A percentile compares a stretch with the other conserved stretches of the same genome.
Evolutionary conservation across 2,329 filamentous ascomycete genomes (phyloP).

Genomic region (Pseudovirgaria hyperparasitica): DNA sequence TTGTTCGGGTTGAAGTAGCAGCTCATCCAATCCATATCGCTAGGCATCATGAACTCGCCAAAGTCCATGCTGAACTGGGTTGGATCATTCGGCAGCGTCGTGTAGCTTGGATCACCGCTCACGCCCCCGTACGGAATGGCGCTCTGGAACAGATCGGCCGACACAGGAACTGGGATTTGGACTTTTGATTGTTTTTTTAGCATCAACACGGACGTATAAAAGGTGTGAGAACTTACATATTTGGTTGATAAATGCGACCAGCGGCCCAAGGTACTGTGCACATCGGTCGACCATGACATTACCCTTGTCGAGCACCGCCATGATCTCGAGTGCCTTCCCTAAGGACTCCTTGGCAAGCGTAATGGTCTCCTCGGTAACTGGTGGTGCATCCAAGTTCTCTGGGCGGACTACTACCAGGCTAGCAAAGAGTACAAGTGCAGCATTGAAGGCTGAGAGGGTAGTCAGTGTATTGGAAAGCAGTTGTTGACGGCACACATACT

Average conservation of each 20-base stretch:
- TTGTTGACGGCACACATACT: constrained; percentile 7
- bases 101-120: no score
- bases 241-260: constrained; percentile 5
- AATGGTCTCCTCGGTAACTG: constrained; percentile 4
- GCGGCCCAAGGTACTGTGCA: constrained; percentile 13
- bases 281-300: constrained; percentile 20
- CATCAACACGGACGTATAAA: no score
- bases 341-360: constrained; percentile 8
- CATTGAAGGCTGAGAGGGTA: constrained; percentile 10
- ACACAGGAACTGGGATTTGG: no score
- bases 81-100: neutral
- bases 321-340: constrained; percentile 9
- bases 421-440: constrained; percentile 21
- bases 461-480: neutral
- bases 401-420: constrained; percentile 11
- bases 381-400: constrained; percentile 4
- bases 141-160: no score
- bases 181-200: no score
- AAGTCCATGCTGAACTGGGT: constrained; percentile 21
- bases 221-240: no score
- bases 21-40: constrained; percentile 11
- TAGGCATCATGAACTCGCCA: constrained; percentile 26
- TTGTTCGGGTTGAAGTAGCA: constrained; percentile 1
- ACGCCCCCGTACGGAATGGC: no score
- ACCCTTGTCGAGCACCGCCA: constrained; percentile 14